A percentile compares a stretch with the other conserved stretches of the same genome.
These are phyloP conservation scores for Penicillium sp. DNA, from an alignment of 2,329 filamentous ascomycete species.

Conservation along the genomic window DNA sequence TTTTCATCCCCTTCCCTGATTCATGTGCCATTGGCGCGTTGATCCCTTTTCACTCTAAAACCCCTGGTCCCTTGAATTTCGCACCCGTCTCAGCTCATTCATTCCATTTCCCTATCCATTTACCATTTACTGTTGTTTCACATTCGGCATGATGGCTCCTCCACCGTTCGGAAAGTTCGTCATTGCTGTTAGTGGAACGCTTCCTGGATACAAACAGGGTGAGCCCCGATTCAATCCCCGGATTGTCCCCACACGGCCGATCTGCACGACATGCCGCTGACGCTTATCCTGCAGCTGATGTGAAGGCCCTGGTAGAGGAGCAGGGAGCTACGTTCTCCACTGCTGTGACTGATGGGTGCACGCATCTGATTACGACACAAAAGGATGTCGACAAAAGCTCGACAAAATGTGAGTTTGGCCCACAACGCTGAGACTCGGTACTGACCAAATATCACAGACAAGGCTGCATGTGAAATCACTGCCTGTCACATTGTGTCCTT, in stretches of 20 bases:
- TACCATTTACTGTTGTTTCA: background rate
- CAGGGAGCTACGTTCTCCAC: constrained; percentile 33
- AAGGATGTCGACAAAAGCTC: constrained; percentile 36
- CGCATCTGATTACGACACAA: constrained; percentile 37
- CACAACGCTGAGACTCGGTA: background rate
- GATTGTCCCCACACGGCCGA: constrained; percentile 4
- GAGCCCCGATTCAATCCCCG: constrained; percentile 6
- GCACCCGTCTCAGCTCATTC: background rate
- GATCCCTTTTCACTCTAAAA: background rate
- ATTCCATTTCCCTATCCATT: background rate
- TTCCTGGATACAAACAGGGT: constrained; percentile 52
- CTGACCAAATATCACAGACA: constrained; percentile 41
- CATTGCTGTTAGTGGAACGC: constrained; percentile 58
- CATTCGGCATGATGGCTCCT: constrained; percentile 20
- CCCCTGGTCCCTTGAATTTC: background rate
- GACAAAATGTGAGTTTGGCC: constrained; percentile 31
- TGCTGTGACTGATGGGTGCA: constrained; percentile 30
- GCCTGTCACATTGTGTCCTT: constrained; percentile 54
- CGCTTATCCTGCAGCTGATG: constrained; percentile 20
- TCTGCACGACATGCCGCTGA: constrained; percentile 12
- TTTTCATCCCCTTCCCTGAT: background rate
- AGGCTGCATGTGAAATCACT: constrained; percentile 45
- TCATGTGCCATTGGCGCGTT: background rate
- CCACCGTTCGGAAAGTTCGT: constrained; percentile 28
- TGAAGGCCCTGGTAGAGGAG: constrained; percentile 31